phyloP scores from a whole-genome alignment of 2,329 filamentous ascomycete species.

The Phoma sp. region DNA sequence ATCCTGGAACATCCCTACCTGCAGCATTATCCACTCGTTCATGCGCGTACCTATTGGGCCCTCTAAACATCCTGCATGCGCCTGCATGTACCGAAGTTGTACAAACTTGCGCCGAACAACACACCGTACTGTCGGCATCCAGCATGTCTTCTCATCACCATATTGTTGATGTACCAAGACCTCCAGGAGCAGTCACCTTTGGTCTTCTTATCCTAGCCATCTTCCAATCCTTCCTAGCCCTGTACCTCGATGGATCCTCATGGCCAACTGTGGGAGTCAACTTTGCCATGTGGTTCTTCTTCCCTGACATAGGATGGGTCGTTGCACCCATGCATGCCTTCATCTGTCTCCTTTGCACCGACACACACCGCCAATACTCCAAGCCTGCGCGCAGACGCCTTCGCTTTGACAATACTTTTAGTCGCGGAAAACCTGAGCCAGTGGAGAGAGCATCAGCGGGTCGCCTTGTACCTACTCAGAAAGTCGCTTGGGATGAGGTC shows the following conservation, averaged over 20 bases:
- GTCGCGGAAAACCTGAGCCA: constrained; percentile 1
- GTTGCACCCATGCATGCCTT: constrained; percentile 16
- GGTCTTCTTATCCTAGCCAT: constrained; percentile 22
- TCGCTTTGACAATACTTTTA: constrained; percentile 8
- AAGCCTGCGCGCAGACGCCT: constrained; percentile 11
- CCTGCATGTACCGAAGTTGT: neutral
- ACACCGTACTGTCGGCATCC: neutral
- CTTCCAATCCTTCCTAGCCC: constrained; percentile 23
- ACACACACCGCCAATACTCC: constrained; percentile 13
- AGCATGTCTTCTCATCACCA: constrained; percentile 5
- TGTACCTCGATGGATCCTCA: constrained; percentile 30
- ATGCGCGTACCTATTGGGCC: constrained; percentile 2
- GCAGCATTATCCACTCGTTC: constrained; percentile 9
- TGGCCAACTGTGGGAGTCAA: constrained; percentile 9
- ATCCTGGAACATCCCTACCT: constrained; percentile 12
- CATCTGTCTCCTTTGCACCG: constrained; percentile 17
- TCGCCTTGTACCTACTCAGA: neutral
- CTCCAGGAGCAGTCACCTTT: constrained; percentile 7
- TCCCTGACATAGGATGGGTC: neutral
- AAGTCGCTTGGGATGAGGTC: constrained; percentile 1
- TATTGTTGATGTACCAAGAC: constrained; percentile 15
- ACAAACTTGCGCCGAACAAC: neutral
- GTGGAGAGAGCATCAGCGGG: constrained; percentile 1
- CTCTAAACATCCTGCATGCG: neutral
- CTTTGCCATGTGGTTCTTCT: constrained; percentile 12